Base-by-base conservation (phyloP, 1,284 basidiomycete species). In the Exsudoporus floridanus region DNA sequence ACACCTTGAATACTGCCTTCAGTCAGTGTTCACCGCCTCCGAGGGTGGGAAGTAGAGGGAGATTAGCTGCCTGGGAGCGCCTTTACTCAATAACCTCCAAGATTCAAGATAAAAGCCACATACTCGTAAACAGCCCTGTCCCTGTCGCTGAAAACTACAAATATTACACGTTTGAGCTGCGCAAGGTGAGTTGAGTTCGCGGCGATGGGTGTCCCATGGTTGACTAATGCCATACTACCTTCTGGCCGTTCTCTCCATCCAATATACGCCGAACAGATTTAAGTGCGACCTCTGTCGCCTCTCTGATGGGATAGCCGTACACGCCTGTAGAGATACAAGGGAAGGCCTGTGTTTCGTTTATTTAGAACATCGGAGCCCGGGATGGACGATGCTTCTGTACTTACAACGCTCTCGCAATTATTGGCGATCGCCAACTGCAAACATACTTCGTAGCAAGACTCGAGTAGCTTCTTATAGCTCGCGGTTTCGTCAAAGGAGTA, bases 291-390 rank as follows among this genome's bases (percentile, higher is more conserved):
- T 79, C 76, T 0, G 90, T 85, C 0, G 91, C 91, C 56, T 82
- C 82, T 41, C 72, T 68, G 36, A 91, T 81, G 1, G 91, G 90
- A 69, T 91, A 93, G 0, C 85, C 80, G 57, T 90, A 93, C 25
- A 91, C 73, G 0, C 90, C 91, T 0, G 90, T 92, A 5, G 88
- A 91, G 50, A 93, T 82, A 1, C 83, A 87, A 10, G 86, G 86
- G 58, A 93, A 92, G 2, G 89, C 90, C 88, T 90, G 51, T 21
- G 34, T 21, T 39, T 23, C 49, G 46, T 51, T 28, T 28, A 38
- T 7, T 46, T 21, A 46, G 9, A 35, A 42, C 3, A 35, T 38
- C 13, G 4, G 9, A 14, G 6, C 27, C 25, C 4, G 8, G 19
- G 5, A 28, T 14, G 12, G 9, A 16, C 14, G 8, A 40, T 36